Conservation (phyloP, 768 basidiomycete species). For the Trichaptum fuscoviolaceum region DNA sequence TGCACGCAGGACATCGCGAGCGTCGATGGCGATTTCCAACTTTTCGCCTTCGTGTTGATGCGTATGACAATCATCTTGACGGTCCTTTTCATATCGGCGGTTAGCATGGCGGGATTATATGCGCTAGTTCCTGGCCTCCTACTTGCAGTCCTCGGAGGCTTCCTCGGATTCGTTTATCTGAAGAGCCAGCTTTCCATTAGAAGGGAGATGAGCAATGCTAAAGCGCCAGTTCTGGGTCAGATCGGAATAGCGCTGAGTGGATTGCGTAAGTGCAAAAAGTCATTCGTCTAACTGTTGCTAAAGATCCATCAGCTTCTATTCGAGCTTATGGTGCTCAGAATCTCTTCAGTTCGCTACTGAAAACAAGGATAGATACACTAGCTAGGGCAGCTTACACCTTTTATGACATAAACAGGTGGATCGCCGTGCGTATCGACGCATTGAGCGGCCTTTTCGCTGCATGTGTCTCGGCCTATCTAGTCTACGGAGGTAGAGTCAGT, state of each 20-base stretch:
- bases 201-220: conserved; percentile 22
- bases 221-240: conserved; percentile 15
- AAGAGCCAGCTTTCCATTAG: conserved; percentile 35
- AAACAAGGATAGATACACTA: conserved; percentile 31
- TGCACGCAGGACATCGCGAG: conserved; percentile 22
- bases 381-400: conserved; percentile 18
- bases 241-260: neutral
- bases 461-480: conserved; percentile 49
- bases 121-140: conserved; percentile 17
- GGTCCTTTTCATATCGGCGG: conserved; percentile 7
- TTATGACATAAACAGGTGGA: conserved; percentile 30
- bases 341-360: conserved; percentile 22
- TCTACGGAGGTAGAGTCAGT: conserved; percentile 35
- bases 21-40: conserved; percentile 8
- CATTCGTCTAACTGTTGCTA: no score
- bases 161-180: conserved; percentile 35
- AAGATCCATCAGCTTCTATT: conserved; percentile 33
- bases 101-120: conserved; percentile 9
- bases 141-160: conserved; percentile 23
- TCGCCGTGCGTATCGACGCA: conserved; percentile 47
- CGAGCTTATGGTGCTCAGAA: conserved; percentile 36
- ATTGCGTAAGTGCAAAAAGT: no score
- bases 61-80: conserved; percentile 16
- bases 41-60: neutral
- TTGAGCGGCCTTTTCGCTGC: conserved; percentile 53